phyloP scores from a whole-genome alignment of 2,329 filamentous ascomycete genomes.

The Westerdykella aurantiaca region DNA sequence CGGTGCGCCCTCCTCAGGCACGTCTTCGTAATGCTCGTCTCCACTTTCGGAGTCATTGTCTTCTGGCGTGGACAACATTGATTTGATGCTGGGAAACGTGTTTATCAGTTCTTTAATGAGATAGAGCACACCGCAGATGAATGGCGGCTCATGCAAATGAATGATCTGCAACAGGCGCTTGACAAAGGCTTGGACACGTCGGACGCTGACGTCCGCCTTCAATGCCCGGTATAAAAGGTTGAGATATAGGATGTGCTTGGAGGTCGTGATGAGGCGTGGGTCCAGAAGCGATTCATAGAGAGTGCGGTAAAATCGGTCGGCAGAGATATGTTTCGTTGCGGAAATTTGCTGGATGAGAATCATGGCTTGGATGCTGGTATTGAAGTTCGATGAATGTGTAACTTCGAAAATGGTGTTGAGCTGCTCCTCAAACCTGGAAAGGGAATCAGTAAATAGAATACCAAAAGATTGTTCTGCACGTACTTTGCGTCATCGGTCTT shows the following conservation, averaged over 20 bases:
- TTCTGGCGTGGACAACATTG: conserved; percentile 62
- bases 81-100: conserved; percentile 72
- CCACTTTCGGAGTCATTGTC: conserved; percentile 73
- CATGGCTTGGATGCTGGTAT: conserved; percentile 92
- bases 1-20: conserved; percentile 43
- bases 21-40: conserved; percentile 65
- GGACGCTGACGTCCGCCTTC: conserved; percentile 83
- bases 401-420: conserved; percentile 92
- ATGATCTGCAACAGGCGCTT: conserved; percentile 88
- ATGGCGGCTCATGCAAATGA: conserved; percentile 83
- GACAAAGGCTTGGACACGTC: conserved; percentile 89
- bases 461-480: conserved; percentile 26
- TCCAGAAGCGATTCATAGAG: conserved; percentile 93
- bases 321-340: conserved; percentile 68
- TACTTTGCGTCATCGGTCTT: conserved; percentile 70
- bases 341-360: conserved; percentile 93
- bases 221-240: conserved; percentile 85
- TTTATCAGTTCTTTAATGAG: conserved; percentile 74
- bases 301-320: conserved; percentile 90
- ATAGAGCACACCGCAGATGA: conserved; percentile 89
- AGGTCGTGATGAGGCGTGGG: conserved; percentile 78
- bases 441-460: conserved; percentile 4
- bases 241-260: conserved; percentile 91
- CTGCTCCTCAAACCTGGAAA: conserved; percentile 68
- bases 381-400: conserved; percentile 97